A percentile compares a stretch with the other conserved stretches of the same genome.
These are phyloP conservation scores for Pterulicium gracile DNA, from an alignment of 1,284 basidiomycete species.

Conservation along the genomic window DNA sequence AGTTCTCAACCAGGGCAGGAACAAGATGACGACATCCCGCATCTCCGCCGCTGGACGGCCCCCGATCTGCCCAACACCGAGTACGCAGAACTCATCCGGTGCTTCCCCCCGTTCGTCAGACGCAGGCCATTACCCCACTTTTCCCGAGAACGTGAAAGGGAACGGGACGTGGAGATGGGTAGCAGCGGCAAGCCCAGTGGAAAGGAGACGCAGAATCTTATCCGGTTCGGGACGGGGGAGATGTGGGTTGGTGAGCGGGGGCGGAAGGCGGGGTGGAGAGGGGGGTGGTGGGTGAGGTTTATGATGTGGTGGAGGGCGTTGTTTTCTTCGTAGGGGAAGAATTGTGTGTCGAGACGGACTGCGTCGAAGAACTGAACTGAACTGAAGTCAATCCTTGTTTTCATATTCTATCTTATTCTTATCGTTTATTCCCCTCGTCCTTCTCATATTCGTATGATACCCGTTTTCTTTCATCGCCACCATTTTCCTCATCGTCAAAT, in stretches of 20 bases:
- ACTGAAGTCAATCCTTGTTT: no score
- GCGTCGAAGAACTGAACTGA: no score
- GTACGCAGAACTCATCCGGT: conserved; percentile 42
- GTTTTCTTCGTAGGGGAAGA: no score
- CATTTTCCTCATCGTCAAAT: no score
- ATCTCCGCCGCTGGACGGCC: conserved; percentile 58
- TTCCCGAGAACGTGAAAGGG: conserved; percentile 25
- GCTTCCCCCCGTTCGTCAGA: conserved; percentile 64
- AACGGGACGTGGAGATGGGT: conserved; percentile 51
- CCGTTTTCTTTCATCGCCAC: no score
- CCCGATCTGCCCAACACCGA: conserved; percentile 63
- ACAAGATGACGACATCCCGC: conserved; percentile 37
- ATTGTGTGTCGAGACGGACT: no score
- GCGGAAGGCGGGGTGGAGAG: conserved; percentile 52
- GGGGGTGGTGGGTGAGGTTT: conserved; percentile 66
- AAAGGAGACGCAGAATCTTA: conserved; percentile 29
- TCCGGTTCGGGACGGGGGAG: conserved; percentile 60
- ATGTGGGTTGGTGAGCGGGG: conserved; percentile 55
- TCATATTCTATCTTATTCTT: no score
- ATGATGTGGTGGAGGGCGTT: conserved; percentile 58
- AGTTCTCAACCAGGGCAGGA: background rate
- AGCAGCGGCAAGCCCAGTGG: conserved; percentile 35
- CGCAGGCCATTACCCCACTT: conserved; percentile 56
- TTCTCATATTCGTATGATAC: no score
- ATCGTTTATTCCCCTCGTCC: no score